A percentile compares a stretch with the other conserved stretches of the same genome.
phyloP scores from a whole-genome alignment of 139 green algal species.

The Closterium sp. region DNA sequence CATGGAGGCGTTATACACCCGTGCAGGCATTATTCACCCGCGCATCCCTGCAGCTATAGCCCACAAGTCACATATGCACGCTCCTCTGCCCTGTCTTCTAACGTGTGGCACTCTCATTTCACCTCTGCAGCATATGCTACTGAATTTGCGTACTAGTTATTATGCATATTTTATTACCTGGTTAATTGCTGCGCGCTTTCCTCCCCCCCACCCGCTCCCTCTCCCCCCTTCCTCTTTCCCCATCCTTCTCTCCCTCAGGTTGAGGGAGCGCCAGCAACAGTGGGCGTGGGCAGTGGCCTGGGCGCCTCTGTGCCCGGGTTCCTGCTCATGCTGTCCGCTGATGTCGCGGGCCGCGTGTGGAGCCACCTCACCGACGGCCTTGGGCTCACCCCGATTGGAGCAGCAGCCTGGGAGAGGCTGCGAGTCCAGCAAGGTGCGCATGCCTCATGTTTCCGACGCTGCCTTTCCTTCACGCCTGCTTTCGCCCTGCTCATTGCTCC shows the following conservation, averaged over 20 bases:
- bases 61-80: too few relatives aligned
- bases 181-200: too few relatives aligned
- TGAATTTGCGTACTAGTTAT: too few relatives aligned
- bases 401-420: conserved; percentile 35
- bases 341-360: conserved; percentile 36
- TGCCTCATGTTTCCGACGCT: neutral
- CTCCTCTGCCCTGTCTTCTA: too few relatives aligned
- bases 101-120: too few relatives aligned
- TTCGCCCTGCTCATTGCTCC: too few relatives aligned
- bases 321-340: conserved; percentile 23
- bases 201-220: neutral
- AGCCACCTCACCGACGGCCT: neutral
- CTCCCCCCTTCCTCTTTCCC: conserved; percentile 4
- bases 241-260: conserved; percentile 32
- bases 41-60: too few relatives aligned
- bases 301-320: conserved; percentile 16
- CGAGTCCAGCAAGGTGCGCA: conserved; percentile 43
- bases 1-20: too few relatives aligned
- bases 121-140: too few relatives aligned
- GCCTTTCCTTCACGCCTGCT: neutral
- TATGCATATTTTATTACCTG: too few relatives aligned
- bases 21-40: too few relatives aligned
- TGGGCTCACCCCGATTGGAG: conserved; percentile 42
- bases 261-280: conserved; percentile 28
- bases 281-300: conserved; percentile 22